A percentile compares a stretch with the other conserved stretches of the same genome.
phyloP scores from a whole-genome alignment of 306 rosid species.

The Fragaria iinumae region DNA sequence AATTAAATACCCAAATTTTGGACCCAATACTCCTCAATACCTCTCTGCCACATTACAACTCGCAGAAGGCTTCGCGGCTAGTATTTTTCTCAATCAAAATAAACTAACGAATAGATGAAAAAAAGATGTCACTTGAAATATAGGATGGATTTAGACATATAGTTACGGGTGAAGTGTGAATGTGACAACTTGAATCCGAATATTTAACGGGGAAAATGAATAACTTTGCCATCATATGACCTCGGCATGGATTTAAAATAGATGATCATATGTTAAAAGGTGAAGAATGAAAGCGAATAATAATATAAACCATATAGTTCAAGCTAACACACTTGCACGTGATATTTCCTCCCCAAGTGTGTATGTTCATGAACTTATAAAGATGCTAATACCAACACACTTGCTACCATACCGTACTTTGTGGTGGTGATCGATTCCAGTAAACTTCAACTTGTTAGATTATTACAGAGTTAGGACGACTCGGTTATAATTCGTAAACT shows the following conservation, averaged over 20 bases:
- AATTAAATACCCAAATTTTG: neutral
- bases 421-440: neutral
- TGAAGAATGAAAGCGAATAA: neutral
- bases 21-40: neutral
- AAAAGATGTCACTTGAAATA: neutral
- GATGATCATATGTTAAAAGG: neutral
- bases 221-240: neutral
- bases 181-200: neutral
- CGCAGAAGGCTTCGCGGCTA: neutral
- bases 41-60: neutral
- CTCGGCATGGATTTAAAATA: neutral
- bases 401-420: too few species aligned
- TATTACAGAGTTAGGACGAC: too few species aligned
- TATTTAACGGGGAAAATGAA: neutral
- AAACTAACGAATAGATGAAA: neutral
- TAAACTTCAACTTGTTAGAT: too few species aligned
- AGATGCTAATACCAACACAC: neutral
- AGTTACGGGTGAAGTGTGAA: neutral
- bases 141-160: neutral
- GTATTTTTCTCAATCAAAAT: neutral
- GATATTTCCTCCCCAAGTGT: neutral
- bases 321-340: neutral
- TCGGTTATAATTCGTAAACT: too few species aligned
- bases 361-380: neutral
- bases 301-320: neutral